Base-by-base conservation (phyloP, 2,329 filamentous ascomycete species). In the Fusarium pseudograminearum region DNA sequence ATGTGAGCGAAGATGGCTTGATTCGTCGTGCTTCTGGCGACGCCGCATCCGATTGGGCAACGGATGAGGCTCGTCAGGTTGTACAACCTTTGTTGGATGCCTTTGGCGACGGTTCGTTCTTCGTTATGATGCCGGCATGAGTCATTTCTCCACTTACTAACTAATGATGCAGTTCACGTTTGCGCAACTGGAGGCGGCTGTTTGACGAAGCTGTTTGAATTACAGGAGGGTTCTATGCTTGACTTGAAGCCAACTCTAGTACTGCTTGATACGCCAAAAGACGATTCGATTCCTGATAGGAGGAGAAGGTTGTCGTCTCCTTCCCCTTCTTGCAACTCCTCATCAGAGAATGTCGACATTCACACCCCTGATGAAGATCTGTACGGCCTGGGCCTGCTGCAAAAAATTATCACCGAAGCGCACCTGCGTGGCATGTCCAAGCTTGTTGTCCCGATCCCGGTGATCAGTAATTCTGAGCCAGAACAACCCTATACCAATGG, bases 361-460 rank as follows among this genome's bases (percentile, higher is more conserved):
- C 79, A 82, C 65, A 79, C 78, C 1, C 77, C 80, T 1, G 79
- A 83, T 52, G 84, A 84, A 56, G 84, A 87, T 44, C 76, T 87
- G 3, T 89, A 89, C 70, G 87, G 87, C 12, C 74, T 89, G 50
- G 80, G 80, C 55, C 77, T 89, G 47, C 74, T 89, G 54, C 85
- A 87, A 65, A 84, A 85, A 60, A 84, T 89, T 44, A 83, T 87
- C 31, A 87, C 86, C 24, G 87, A 89, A 70, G 85, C 86, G 6
- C 86, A 87, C 63, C 75, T 88, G 38, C 83, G 86, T 59, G 87
- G 83, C 70, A 79, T 87, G 50, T 84, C 86, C 18, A 88, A 85
- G 71, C 81, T 89, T 8, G 82, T 89, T 24, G 83, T 89, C 16
- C 84, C 86, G 4, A 83, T 89, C 30, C 84, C 87, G 22, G 75